Percentiles rank a stretch among this genome's conserved stretches.
Evolutionary conservation across 2,329 filamentous ascomycete genomes (phyloP).

Genomic region (Pseudogymnoascus sp.): DNA sequence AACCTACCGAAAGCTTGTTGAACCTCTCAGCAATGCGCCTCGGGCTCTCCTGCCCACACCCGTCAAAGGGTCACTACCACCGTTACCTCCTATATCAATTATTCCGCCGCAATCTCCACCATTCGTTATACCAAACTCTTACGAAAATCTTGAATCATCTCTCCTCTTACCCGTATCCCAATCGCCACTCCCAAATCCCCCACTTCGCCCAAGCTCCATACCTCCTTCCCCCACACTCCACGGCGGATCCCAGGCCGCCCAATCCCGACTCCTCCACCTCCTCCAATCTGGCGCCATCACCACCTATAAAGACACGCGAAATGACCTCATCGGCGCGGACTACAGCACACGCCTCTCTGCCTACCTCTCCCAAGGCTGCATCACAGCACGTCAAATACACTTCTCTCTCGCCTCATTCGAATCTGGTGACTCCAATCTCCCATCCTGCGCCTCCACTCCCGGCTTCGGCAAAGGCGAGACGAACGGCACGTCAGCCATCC

Average conservation of each 20-base stretch:
- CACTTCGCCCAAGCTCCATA: slow-evolving; percentile 43
- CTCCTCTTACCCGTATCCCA: slow-evolving; percentile 50
- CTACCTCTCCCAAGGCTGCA: slow-evolving; percentile 62
- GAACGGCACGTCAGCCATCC: slow-evolving; percentile 58
- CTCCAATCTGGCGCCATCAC: slow-evolving; percentile 52
- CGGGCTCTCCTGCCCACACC: slow-evolving; percentile 48
- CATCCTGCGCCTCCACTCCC: slow-evolving; percentile 11
- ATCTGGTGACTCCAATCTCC: slow-evolving; percentile 40
- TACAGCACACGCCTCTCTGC: slow-evolving; percentile 71
- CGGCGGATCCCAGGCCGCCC: slow-evolving; percentile 57
- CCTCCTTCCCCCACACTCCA: slow-evolving; percentile 55
- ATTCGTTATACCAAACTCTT: slow-evolving; percentile 52
- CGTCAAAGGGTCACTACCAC: slow-evolving; percentile 42
- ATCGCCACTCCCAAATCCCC: slow-evolving; percentile 40
- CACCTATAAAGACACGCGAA: slow-evolving; percentile 61
- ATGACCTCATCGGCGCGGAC: slow-evolving; percentile 60
- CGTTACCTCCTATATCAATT: slow-evolving; percentile 39
- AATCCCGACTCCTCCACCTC: slow-evolving; percentile 50
- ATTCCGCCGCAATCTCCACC: slow-evolving; percentile 53
- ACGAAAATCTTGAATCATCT: slow-evolving; percentile 43
- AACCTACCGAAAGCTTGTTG: slow-evolving; percentile 62
- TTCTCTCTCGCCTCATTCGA: slow-evolving; percentile 60
- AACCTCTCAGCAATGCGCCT: slow-evolving; percentile 59
- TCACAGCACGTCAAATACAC: slow-evolving; percentile 67
- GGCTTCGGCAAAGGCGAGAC: slow-evolving; percentile 64